Conservation (phyloP, 73 alveolate genomes). For the Paramecium primaurelia region DNA sequence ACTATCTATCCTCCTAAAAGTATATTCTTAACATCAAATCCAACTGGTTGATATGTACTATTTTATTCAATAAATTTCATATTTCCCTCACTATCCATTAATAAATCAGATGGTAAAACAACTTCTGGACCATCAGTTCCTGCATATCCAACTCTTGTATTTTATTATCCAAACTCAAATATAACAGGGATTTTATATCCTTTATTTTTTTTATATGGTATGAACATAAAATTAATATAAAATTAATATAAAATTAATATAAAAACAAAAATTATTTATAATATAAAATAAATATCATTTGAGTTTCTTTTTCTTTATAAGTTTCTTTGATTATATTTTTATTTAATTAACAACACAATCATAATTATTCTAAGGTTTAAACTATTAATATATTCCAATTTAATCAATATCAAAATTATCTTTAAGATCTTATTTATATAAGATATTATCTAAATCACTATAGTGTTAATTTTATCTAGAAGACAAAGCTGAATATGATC, state of each 20-base stretch:
- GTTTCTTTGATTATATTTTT: not conserved
- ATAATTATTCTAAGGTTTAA: not conserved
- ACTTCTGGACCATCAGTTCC: not conserved
- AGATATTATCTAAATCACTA: slow-evolving; percentile 5
- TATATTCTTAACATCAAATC: slow-evolving; percentile 16
- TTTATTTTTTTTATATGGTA: slow-evolving; percentile 34
- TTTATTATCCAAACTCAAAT: slow-evolving; percentile 10
- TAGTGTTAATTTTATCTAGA: not conserved
- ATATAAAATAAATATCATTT: not conserved
- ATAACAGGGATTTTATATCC: slow-evolving; percentile 35
- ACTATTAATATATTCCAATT: not conserved
- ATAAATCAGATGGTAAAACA: slow-evolving; percentile 37
- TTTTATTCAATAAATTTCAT: slow-evolving; percentile 35
- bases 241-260: not conserved
- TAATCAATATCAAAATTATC: slow-evolving; percentile 1
- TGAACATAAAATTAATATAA: not conserved
- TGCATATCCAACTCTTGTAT: slow-evolving; percentile 39
- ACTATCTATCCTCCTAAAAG: not conserved
- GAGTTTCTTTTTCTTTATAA: not conserved
- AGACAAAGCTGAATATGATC: not conserved
- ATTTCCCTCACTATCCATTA: slow-evolving; percentile 22
- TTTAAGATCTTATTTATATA: not conserved
- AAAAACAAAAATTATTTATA: not conserved
- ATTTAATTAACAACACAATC: slow-evolving; percentile 12
- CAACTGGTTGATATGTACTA: not conserved